Conservation (phyloP, 306 rosid species). For the Cucumis cinereus region DNA sequence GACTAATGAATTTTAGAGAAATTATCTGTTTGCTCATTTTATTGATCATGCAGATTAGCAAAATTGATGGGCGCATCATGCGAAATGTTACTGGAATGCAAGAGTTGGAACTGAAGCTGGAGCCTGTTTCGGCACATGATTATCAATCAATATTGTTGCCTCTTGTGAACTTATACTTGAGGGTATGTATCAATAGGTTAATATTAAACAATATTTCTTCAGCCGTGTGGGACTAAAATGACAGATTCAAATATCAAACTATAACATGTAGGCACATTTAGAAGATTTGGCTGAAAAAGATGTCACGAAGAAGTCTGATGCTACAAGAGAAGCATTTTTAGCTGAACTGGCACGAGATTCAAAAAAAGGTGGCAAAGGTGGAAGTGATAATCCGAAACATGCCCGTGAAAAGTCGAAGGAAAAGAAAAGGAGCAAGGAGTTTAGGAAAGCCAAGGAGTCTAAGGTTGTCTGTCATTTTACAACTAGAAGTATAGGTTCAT, state of each 20-base stretch:
- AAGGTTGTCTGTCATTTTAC: constrained; percentile 33
- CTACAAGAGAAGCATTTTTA: constrained; percentile 85
- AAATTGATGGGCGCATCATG: constrained; percentile 68
- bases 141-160: constrained; percentile 74
- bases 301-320: constrained; percentile 91
- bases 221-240: constrained; percentile 11
- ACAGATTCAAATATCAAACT: background rate
- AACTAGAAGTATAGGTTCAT: background rate
- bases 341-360: constrained; percentile 95
- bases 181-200: constrained; percentile 50
- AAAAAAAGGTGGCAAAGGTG: constrained; percentile 60
- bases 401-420: constrained; percentile 68
- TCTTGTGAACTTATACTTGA: constrained; percentile 68
- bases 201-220: constrained; percentile 3
- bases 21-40: constrained; percentile 20
- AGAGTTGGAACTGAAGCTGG: constrained; percentile 75
- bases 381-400: constrained; percentile 48
- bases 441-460: constrained; percentile 58
- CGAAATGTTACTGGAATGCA: constrained; percentile 66
- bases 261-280: constrained; percentile 44
- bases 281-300: constrained; percentile 95
- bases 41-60: constrained; percentile 64
- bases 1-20: constrained; percentile 9
- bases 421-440: constrained; percentile 77
- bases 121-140: constrained; percentile 63